phyloP scores from a whole-genome alignment of 2,329 filamentous ascomycete genomes.

The Cyclaneusma minus region DNA sequence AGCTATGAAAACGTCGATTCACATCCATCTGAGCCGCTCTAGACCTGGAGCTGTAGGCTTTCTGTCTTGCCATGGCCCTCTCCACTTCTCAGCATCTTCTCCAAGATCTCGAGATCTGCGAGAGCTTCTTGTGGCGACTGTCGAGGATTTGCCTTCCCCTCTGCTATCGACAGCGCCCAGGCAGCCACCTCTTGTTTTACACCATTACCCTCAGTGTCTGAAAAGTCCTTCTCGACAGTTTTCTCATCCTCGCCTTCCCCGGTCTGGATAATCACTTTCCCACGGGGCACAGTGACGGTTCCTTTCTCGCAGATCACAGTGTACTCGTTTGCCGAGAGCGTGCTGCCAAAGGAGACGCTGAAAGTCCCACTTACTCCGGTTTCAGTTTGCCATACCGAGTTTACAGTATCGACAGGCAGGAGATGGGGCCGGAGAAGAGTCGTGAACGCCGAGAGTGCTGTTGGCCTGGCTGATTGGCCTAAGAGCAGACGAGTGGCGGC shows the following conservation, averaged over 20 bases:
- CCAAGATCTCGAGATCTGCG: slow-evolving; percentile 16
- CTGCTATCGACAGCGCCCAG: slow-evolving; percentile 14
- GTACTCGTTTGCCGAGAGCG: slow-evolving; percentile 15
- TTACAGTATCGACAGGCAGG: slow-evolving; percentile 17
- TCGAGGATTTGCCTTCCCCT: slow-evolving; percentile 10
- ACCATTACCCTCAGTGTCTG: slow-evolving; percentile 12
- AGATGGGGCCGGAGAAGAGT: slow-evolving; percentile 15
- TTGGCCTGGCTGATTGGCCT: slow-evolving; percentile 17
- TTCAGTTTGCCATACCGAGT: slow-evolving; percentile 17
- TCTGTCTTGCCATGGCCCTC: slow-evolving; percentile 14
- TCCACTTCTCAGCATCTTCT: slow-evolving; percentile 19
- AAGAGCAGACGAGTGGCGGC: slow-evolving; percentile 48
- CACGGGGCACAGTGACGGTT: slow-evolving; percentile 11
- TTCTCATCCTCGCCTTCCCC: slow-evolving; percentile 13
- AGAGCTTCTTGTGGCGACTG: slow-evolving; percentile 13
- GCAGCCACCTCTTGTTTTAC: slow-evolving; percentile 16
- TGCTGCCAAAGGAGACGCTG: slow-evolving; percentile 16
- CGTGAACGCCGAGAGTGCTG: slow-evolving; percentile 12
- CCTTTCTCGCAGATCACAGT: slow-evolving; percentile 18
- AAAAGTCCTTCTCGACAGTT: slow-evolving; percentile 13
- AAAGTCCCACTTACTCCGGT: slow-evolving; percentile 18
- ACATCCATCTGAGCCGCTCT: slow-evolving; percentile 13
- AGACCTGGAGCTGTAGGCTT: slow-evolving; percentile 12
- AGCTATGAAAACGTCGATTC: slow-evolving; percentile 10
- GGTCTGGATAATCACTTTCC: slow-evolving; percentile 13